Conservation (phyloP, 139 green algal genomes). For the Volvox africanus region DNA sequence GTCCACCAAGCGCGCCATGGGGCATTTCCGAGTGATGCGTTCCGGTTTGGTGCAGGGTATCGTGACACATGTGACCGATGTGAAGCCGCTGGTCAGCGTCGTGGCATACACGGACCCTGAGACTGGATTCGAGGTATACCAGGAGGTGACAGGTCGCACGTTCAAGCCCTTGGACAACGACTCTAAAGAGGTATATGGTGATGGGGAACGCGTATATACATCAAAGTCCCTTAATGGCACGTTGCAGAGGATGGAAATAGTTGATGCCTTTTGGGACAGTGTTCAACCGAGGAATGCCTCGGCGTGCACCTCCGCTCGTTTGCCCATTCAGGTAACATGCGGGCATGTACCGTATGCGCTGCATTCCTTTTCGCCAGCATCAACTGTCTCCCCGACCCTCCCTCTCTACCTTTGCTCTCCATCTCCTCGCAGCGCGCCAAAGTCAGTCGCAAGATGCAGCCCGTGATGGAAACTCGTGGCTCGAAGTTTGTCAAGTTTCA, state of each 20-base stretch:
- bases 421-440: slow-evolving; percentile 17
- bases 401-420: background rate
- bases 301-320: no score
- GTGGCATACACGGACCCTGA: slow-evolving; percentile 95
- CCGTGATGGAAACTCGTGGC: slow-evolving; percentile 83
- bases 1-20: no score
- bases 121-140: slow-evolving; percentile 94
- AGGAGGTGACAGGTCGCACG: slow-evolving; percentile 82
- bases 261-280: no score
- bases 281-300: no score
- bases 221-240: no score
- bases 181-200: slow-evolving; percentile 7
- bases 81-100: slow-evolving; percentile 93
- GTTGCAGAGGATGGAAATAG: no score
- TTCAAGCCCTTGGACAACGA: slow-evolving; percentile 86
- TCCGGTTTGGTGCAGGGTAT: slow-evolving; percentile 78
- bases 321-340: no score
- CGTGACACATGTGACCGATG: slow-evolving; percentile 92
- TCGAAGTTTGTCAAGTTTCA: slow-evolving; percentile 97
- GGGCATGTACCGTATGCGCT: no score
- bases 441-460: slow-evolving; percentile 50
- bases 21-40: no score
- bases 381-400: no score
- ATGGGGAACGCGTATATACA: no score
- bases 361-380: no score